Conservation (phyloP, 306 rosid genomes). For the Fragaria ananassa region DNA sequence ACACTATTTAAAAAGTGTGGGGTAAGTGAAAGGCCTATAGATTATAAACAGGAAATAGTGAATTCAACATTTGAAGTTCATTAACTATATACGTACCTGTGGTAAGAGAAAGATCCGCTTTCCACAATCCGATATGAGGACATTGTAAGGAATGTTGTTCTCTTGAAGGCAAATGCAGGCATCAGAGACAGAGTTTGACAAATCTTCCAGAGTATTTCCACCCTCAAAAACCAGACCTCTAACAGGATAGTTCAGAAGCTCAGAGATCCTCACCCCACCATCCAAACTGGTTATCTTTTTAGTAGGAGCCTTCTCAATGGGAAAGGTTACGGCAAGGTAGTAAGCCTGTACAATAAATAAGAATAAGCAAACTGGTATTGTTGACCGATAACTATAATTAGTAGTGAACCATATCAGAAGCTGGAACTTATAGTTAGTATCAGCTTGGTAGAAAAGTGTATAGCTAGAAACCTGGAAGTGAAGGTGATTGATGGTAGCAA, state of each 20-base stretch:
- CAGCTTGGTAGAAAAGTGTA: conserved; percentile 1
- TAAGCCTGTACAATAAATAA: conserved; percentile 57
- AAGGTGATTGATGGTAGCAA: conserved; percentile 97
- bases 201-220: conserved; percentile 51
- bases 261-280: conserved; percentile 60
- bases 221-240: conserved; percentile 88
- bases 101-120: conserved; percentile 73
- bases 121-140: conserved; percentile 79
- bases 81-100: conserved; percentile 54
- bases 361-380: conserved; percentile 3
- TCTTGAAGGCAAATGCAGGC: conserved; percentile 85
- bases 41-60: background rate
- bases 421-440: background rate
- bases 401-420: background rate
- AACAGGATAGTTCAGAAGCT: conserved; percentile 70
- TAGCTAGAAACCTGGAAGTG: conserved; percentile 74
- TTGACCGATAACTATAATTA: background rate
- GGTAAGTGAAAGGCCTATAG: background rate
- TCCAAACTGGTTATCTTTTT: conserved; percentile 49
- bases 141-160: conserved; percentile 80
- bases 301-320: conserved; percentile 87
- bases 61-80: background rate
- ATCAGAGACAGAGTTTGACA: conserved; percentile 67
- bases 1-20: conserved; percentile 42
- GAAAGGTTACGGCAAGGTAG: conserved; percentile 77